Evolutionary conservation across 495 filamentous ascomycete genomes (phyloP), one percentile per base, ranked within the genome.

Genomic region (Glarea lozoyensis): DNA sequence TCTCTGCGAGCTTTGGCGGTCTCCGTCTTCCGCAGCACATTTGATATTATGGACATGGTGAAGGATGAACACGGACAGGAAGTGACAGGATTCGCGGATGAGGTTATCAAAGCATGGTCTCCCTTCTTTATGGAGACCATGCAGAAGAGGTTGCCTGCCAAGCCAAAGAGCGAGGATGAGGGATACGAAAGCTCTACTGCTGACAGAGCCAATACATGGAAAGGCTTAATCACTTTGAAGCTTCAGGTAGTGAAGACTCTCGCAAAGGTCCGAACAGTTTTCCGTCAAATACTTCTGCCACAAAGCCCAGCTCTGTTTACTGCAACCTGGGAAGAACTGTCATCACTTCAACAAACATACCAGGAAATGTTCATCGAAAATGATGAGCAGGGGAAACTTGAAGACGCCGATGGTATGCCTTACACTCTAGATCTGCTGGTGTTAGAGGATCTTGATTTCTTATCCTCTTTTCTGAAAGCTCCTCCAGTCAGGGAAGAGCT

Each of bases 361-460:
- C 75, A 84, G 48, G 69, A 77, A 41, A 76, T 94, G 56, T 98
- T 89, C 61, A 83, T 94, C 49, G 68, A 84, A 40, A 76, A 86
- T 44, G 83, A 93, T 42, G 76, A 81, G 24, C 88, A 98, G 63
- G 81, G 87, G 32, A 77, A 89, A 15, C 60, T 97, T 37, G 89
- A 94, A 56, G 90, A 98, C 61, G 75, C 80, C 10, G 92, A 98
- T 59, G 77, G 82, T 18, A 70, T 98, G n/a, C 88, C 93, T 0
- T 94, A 90, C 60, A 90, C 88, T 0, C 70, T 98, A n/a, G 92
- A 98, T 60, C 87, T 93, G 52, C 72, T 97, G 30, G 76, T 97
- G 6, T 59, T 96, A 23, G 92, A 98, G 58, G 87, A 96, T 49
- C 68, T 98, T 10, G 92, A 98, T 60, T 85, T 97, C 48, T 79